These are phyloP conservation scores for Pseudocercospora fijiensis DNA, from an alignment of 2,329 filamentous ascomycete genomes.

Conservation along the genomic window DNA sequence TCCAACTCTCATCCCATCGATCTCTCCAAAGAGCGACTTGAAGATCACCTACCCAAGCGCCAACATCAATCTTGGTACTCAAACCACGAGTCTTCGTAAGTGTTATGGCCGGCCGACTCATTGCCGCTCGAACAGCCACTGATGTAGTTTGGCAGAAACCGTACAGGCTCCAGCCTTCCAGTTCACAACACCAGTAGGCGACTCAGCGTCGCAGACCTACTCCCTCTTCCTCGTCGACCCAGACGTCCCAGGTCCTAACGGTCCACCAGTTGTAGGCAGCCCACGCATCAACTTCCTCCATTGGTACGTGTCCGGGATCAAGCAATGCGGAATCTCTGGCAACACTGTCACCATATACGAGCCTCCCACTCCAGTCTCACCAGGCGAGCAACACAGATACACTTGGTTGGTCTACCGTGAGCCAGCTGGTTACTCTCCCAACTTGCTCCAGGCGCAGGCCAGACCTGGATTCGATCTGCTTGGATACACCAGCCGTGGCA, in stretches of 20 bases:
- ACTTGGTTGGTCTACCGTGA: constrained; percentile 17
- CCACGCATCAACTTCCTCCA: constrained; percentile 20
- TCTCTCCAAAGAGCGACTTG: constrained; percentile 9
- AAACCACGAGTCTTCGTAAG: constrained; percentile 11
- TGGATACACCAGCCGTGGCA: constrained; percentile 10
- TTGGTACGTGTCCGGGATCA: constrained; percentile 18
- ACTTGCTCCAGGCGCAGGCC: constrained; percentile 11
- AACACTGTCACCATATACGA: constrained; percentile 15
- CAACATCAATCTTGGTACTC: constrained; percentile 16
- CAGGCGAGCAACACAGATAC: constrained; percentile 16
- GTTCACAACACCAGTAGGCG: constrained; percentile 9
- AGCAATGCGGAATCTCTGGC: neutral
- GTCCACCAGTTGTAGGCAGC: constrained; percentile 10
- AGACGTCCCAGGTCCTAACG: constrained; percentile 19
- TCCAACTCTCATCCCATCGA: constrained; percentile 18
- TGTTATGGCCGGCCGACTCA: neutral
- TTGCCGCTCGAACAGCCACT: neutral
- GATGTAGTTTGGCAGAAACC: constrained; percentile 9
- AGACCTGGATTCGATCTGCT: constrained; percentile 15
- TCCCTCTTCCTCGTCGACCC: constrained; percentile 20
- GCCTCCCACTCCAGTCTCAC: constrained; percentile 7
- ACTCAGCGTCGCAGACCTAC: constrained; percentile 7
- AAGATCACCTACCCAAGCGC: constrained; percentile 4
- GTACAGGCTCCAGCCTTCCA: constrained; percentile 7
- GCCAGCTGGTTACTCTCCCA: constrained; percentile 14